phyloP scores from a whole-genome alignment of 495 filamentous ascomycete species.

The Penicillium taxi region DNA sequence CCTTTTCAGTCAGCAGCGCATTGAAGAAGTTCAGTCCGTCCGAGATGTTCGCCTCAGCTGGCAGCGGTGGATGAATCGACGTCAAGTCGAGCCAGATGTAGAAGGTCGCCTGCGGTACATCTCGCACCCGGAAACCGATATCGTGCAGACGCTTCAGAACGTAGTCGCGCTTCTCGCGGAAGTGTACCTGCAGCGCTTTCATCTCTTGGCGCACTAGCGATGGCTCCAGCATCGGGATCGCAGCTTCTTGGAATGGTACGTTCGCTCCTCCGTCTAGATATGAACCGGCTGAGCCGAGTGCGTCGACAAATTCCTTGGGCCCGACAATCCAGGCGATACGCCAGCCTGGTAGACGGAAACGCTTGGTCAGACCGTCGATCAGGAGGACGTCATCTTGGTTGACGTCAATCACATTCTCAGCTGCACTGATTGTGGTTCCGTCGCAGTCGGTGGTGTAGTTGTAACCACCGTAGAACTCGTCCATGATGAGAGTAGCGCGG shows the following conservation, averaged over 20 bases:
- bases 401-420: constrained; percentile 70
- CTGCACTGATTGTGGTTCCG: constrained; percentile 76
- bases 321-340: constrained; percentile 94
- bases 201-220: constrained; percentile 74
- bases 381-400: constrained; percentile 77
- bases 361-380: constrained; percentile 93
- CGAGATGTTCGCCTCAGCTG: constrained; percentile 54
- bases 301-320: constrained; percentile 92
- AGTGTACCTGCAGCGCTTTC: constrained; percentile 79
- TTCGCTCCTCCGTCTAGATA: constrained; percentile 97
- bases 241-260: constrained; percentile 91
- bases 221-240: constrained; percentile 85
- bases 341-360: constrained; percentile 94
- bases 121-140: constrained; percentile 77
- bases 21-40: constrained; percentile 97
- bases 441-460: constrained; percentile 91
- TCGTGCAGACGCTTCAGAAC: constrained; percentile 64
- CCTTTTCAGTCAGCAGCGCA: constrained; percentile 82
- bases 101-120: constrained; percentile 82
- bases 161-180: constrained; percentile 84
- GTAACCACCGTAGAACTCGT: constrained; percentile 96
- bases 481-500: constrained; percentile 82
- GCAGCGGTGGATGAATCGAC: constrained; percentile 33
- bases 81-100: constrained; percentile 77
- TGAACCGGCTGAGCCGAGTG: constrained; percentile 83